Evolutionary conservation across 345 rosid species (phyloP), one percentile per base, ranked within the genome.

Genomic region (Eucalyptus pauciflora): DNA sequence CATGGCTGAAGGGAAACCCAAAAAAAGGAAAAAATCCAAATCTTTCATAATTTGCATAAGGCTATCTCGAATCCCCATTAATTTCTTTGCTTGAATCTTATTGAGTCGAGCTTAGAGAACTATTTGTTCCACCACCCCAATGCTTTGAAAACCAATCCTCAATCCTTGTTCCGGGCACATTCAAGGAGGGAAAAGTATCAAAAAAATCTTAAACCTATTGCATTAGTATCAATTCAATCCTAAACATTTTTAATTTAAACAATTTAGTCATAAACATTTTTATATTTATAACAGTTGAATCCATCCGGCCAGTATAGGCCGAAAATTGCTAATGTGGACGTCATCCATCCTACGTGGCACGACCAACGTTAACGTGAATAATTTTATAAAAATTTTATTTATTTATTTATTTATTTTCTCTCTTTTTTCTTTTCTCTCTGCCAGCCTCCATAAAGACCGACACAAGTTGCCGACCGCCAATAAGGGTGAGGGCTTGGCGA

Each of bases 201-300:
- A 51, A 7, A 51, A 0, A 3, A 48, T 10, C 8, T 0, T 6
- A 51, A 51, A 51, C 3, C 0, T 6, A 6, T 51, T 51, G 0
- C 1, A 51, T 51, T 51, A 0, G 0, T 16, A 51, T 0, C 20
- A 16, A 51, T 51, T 51, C 8, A 16, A 0, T 51, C 8, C 0
- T 51, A 51, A 51, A 51, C 8, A 1, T 0, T 51, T 37, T 50
- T 6, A 6, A 51, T 50, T 15, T 0, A 0, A 15, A 0, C 20
- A 50, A 50, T 50, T 51, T 51, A 51, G 0, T 51, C 4, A 0
- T 0, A 16, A 16, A 2, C 0, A 0, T 50, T 16, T 50, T 50
- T 0, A 1, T 0, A 5, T 50, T 50, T 0, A 1, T 50, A 50
- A 0, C 0, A 50, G 3, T 50, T 50, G 1, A 50, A 0, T 50